These are phyloP conservation scores for Ustilago trichophora DNA, from an alignment of 1,284 basidiomycete genomes.

Conservation along the genomic window DNA sequence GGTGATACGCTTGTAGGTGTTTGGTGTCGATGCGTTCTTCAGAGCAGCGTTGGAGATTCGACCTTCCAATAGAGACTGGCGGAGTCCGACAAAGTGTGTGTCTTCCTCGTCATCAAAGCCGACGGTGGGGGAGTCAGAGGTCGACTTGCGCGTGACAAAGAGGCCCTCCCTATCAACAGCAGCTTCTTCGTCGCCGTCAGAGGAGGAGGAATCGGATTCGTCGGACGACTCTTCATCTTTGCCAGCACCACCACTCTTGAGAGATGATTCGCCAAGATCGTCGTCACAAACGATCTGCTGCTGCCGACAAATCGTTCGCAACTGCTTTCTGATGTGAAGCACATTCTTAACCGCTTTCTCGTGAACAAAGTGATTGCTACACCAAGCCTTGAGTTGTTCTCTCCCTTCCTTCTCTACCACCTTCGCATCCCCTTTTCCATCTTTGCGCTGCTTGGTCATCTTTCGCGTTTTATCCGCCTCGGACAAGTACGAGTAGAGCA, in stretches of 20 bases:
- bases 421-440: slow-evolving; percentile 11
- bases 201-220: slow-evolving; percentile 2
- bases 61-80: slow-evolving; percentile 46
- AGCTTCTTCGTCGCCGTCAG: neutral
- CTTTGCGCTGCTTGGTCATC: slow-evolving; percentile 4
- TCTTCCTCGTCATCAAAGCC: slow-evolving; percentile 13
- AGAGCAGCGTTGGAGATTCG: slow-evolving; percentile 51
- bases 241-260: slow-evolving; percentile 1
- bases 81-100: slow-evolving; percentile 39
- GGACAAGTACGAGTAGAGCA: slow-evolving; percentile 62
- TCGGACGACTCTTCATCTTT: slow-evolving; percentile 5
- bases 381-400: slow-evolving; percentile 68
- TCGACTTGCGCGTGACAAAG: slow-evolving; percentile 36
- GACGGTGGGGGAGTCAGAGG: neutral
- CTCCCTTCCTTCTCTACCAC: slow-evolving; percentile 19
- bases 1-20: slow-evolving; percentile 47
- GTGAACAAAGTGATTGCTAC: slow-evolving; percentile 56
- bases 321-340: slow-evolving; percentile 57
- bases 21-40: slow-evolving; percentile 48
- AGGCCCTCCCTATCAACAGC: slow-evolving; percentile 7
- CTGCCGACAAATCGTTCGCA: slow-evolving; percentile 52
- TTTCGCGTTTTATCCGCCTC: slow-evolving; percentile 25
- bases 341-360: slow-evolving; percentile 57
- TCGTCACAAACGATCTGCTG: slow-evolving; percentile 58
- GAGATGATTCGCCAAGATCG: no score